These are phyloP conservation scores for Pichia sp. DNA, from an alignment of 1,139 yeast species.

Conservation along the genomic window DNA sequence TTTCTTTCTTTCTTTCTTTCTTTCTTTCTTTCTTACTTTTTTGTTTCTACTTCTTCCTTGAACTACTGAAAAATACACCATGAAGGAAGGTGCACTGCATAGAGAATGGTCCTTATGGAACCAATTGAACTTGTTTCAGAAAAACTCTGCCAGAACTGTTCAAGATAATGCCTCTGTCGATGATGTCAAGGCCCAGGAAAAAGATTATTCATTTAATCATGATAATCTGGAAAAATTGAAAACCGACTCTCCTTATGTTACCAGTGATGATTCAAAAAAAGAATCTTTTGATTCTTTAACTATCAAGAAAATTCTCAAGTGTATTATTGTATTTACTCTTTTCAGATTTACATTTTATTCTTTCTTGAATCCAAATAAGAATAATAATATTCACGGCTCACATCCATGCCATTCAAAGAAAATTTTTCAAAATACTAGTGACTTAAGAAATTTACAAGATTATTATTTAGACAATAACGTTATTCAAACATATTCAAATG, in stretches of 20 bases:
- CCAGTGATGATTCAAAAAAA: not conserved
- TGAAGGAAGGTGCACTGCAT: conserved; percentile 18
- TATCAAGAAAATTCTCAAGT: not conserved
- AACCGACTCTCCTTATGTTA: not conserved
- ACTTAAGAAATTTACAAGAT: not conserved
- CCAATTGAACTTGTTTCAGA: conserved; percentile 17
- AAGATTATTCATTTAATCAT: not conserved
- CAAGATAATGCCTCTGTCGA: not conserved
- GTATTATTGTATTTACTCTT: not conserved
- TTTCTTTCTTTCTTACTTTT: not conserved
- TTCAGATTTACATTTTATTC: not conserved
- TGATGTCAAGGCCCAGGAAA: not conserved
- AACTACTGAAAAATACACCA: not conserved
- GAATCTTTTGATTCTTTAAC: not conserved
- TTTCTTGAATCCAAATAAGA: not conserved
- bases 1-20: not conserved
- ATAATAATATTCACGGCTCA: not conserved
- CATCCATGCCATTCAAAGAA: not conserved
- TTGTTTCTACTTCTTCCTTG: not conserved
- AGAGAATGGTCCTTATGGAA: conserved; percentile 31
- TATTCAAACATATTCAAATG: not conserved
- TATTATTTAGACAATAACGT: not conserved
- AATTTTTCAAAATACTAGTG: not conserved
- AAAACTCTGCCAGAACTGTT: not conserved
- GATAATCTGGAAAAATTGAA: not conserved